Evolutionary conservation across 1,139 yeast species (phyloP).

Genomic region (Groenewaldozyma sp.): DNA sequence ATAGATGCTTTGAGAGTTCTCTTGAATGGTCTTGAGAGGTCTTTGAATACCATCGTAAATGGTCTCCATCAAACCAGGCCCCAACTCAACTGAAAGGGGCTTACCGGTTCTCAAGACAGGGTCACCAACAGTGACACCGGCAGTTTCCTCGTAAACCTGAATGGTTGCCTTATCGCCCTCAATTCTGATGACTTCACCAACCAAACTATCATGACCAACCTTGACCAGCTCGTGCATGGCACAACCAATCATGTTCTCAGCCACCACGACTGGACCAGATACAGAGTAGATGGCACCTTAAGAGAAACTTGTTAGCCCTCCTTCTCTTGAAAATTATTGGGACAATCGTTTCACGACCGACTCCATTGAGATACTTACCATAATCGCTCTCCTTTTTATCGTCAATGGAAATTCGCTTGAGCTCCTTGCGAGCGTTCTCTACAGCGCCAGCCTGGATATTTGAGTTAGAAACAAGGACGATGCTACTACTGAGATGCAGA

Average conservation of each 20-base stretch:
- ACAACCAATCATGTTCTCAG: slow-evolving; percentile 98
- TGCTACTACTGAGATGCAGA: too few species aligned
- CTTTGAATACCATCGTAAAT: slow-evolving; percentile 99
- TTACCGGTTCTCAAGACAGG: slow-evolving; percentile 97
- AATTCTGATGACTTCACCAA: slow-evolving; percentile 96
- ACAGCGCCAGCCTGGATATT: slow-evolving; percentile 81
- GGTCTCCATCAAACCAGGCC: slow-evolving; percentile 98
- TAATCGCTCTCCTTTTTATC: slow-evolving; percentile 66
- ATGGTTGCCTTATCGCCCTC: slow-evolving; percentile 95
- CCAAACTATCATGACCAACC: slow-evolving; percentile 94
- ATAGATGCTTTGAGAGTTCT: slow-evolving; percentile 78
- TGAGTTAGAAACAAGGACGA: too few species aligned
- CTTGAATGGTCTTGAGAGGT: slow-evolving; percentile 88
- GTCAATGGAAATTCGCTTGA: slow-evolving; percentile 75
- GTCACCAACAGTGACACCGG: slow-evolving; percentile 98
- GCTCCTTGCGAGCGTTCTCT: slow-evolving; percentile 93
- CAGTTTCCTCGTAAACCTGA: slow-evolving; percentile 98
- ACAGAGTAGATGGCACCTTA: slow-evolving; percentile 70
- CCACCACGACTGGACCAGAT: slow-evolving; percentile 95
- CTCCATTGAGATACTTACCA: slow-evolving; percentile 38
- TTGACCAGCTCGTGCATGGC: slow-evolving; percentile 97
- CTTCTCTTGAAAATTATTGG: neutral
- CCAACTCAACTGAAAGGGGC: slow-evolving; percentile 95
- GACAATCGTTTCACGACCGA: too few species aligned
- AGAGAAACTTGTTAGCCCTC: neutral